Percentiles rank a stretch among this genome's conserved stretches.
Evolutionary conservation across 2,329 filamentous ascomycete species (phyloP).

Genomic region (Tolypocladium amazonense): DNA sequence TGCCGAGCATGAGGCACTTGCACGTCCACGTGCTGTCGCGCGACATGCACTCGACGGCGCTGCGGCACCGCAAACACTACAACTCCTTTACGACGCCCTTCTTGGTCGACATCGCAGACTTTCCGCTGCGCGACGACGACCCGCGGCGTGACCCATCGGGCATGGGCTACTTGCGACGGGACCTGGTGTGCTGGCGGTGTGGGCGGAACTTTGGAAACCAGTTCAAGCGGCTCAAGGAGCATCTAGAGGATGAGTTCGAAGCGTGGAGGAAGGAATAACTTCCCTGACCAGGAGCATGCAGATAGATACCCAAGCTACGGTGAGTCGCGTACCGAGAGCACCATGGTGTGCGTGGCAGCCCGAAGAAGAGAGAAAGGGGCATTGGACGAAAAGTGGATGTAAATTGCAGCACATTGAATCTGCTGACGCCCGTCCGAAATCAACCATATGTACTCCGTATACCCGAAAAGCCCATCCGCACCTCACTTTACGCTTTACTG

Average conservation of each 20-base stretch:
- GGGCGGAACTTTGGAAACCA: constrained; percentile 60
- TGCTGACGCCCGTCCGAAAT: not conserved
- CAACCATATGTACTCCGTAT: not conserved
- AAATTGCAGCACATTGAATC: not conserved
- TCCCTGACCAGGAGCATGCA: not conserved
- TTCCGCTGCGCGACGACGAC: constrained; percentile 63
- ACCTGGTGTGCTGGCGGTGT: constrained; percentile 81
- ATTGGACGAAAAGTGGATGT: too few relatives aligned
- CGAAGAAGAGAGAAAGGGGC: not conserved
- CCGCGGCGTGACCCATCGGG: constrained; percentile 44
- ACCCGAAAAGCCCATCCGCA: not conserved
- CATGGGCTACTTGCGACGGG: constrained; percentile 49
- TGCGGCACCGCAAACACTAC: constrained; percentile 83
- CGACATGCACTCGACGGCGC: constrained; percentile 61
- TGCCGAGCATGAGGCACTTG: constrained; percentile 84
- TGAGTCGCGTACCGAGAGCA: not conserved
- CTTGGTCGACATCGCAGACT: constrained; percentile 66
- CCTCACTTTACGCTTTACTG: too few relatives aligned
- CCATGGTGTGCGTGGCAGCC: not conserved
- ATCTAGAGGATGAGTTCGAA: constrained; percentile 66
- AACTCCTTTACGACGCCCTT: constrained; percentile 85
- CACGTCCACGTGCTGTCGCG: constrained; percentile 80
- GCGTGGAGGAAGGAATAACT: constrained; percentile 57
- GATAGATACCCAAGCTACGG: not conserved
- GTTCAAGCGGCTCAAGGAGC: constrained; percentile 64